These are phyloP conservation scores for Aspergillus mulundensis DNA, from an alignment of 495 filamentous ascomycete species.

Conservation along the genomic window DNA sequence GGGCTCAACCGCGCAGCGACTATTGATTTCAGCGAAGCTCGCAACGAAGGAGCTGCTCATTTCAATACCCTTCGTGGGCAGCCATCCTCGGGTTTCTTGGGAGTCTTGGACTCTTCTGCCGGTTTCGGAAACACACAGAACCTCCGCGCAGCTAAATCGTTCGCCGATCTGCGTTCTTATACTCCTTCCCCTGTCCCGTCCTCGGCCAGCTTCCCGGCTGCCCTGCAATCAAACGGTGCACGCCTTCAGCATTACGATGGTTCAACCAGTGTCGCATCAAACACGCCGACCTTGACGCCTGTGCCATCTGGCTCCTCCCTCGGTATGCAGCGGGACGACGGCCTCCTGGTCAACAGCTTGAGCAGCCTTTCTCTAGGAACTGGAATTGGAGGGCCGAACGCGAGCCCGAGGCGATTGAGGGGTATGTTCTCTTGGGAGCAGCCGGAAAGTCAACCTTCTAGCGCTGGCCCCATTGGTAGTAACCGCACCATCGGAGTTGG, in stretches of 20 bases:
- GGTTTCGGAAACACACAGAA: conserved; percentile 63
- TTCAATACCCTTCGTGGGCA: conserved; percentile 75
- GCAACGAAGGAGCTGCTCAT: conserved; percentile 61
- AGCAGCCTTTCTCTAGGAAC: conserved; percentile 58
- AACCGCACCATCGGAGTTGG: conserved; percentile 68
- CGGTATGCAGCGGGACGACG: conserved; percentile 59
- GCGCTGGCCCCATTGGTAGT: conserved; percentile 78
- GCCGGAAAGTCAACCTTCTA: conserved; percentile 49
- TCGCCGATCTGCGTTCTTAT: conserved; percentile 90
- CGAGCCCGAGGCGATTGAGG: conserved; percentile 56
- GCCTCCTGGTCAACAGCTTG: conserved; percentile 63
- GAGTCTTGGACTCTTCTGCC: conserved; percentile 78
- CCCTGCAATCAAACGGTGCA: conserved; percentile 59
- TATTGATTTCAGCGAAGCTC: conserved; percentile 94
- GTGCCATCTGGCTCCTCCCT: conserved; percentile 62
- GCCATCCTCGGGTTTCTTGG: conserved; percentile 64
- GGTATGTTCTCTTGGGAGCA: conserved; percentile 64
- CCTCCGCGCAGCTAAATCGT: conserved; percentile 93
- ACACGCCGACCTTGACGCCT: conserved; percentile 72
- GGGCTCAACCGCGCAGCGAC: conserved; percentile 89
- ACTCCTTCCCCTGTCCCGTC: conserved; percentile 92
- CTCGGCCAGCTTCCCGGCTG: conserved; percentile 77
- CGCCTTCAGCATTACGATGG: conserved; percentile 62
- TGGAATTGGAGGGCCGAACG: conserved; percentile 54
- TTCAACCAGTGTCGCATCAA: conserved; percentile 56